Base-by-base conservation (phyloP, 2,329 filamentous ascomycete species). In the Alternaria rosae region DNA sequence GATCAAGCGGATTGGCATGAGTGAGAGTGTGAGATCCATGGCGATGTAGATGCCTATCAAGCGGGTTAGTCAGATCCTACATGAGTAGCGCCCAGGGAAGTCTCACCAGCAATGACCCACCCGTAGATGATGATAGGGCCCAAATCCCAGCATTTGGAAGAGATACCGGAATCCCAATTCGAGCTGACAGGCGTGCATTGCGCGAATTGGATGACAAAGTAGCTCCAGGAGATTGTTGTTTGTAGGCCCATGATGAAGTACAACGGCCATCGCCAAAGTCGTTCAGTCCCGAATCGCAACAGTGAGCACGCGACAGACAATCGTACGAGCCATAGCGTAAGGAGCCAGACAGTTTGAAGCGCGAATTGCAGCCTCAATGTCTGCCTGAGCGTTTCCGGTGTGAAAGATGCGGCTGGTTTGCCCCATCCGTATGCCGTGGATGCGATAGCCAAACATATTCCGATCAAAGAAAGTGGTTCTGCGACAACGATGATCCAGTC, bases 401-500 rank as follows among this genome's bases (percentile, higher is more conserved):
- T 59, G 28, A 73, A 59, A 20, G 62, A 69, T 20, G 65, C 59
- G n/a, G 58, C 50, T 6, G 68, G 67, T 47, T 70, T 70, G 13
- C 73, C 73, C 73, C 73, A 76, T 15, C 73, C 72, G 43, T 70
- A 53, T 2, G 58, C 32, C 7, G 62, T 57, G 7, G 72, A 67
- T 8, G 62, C 65, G 9, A 59, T 62, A 3, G 66, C 70, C 21
- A 71, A 45, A 15, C 41, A 56, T 6, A 71, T 57, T 23, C 64
- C 65, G 25, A 56, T 43, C 10, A 74, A 15, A 1, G 72, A 74
- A 12, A 76, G 59, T 10, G 57, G 57, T 35, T 72, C 69, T 26
- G 70, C 73, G 21, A 66, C 61, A 17, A 72, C 13, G 43, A 76
- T 70, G 48, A 74, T 59, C 71, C 69, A 73, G 62, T 74, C 73